Evolutionary conservation across 108 stramenopile species (phyloP).

Genomic region (Stephanodiscus minutulus): DNA sequence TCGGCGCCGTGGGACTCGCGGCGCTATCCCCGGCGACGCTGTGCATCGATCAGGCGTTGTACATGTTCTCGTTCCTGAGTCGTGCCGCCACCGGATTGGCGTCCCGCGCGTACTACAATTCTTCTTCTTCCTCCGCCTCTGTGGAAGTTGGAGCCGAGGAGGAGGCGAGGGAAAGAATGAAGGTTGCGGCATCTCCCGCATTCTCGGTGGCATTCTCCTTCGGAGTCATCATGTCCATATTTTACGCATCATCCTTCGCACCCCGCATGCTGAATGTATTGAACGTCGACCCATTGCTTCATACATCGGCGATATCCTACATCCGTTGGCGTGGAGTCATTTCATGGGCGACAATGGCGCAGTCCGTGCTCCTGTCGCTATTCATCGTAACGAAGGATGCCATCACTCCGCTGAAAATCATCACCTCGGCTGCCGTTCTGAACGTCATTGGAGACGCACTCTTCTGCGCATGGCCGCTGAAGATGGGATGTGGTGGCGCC

Average conservation of each 20-base stretch:
- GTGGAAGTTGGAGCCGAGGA: neutral
- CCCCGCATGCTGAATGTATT: constrained; percentile 52
- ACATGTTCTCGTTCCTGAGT: constrained; percentile 78
- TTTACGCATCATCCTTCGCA: constrained; percentile 66
- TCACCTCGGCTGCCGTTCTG: constrained; percentile 57
- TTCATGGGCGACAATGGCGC: constrained; percentile 73
- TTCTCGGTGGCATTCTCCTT: constrained; percentile 59
- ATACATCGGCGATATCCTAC: constrained; percentile 58
- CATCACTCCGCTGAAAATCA: constrained; percentile 78
- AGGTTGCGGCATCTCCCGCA: constrained; percentile 51
- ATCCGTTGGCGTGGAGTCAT: constrained; percentile 55
- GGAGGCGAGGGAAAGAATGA: constrained; percentile 8
- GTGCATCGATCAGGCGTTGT: constrained; percentile 81
- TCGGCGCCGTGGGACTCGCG: constrained; percentile 73
- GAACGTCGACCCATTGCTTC: constrained; percentile 52
- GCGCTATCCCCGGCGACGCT: constrained; percentile 83
- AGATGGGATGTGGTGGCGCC: constrained; percentile 70
- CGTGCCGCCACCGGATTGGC: constrained; percentile 79
- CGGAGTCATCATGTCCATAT: constrained; percentile 55
- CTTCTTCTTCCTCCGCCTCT: neutral
- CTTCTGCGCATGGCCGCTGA: constrained; percentile 72
- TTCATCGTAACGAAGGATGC: constrained; percentile 81
- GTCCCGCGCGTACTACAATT: constrained; percentile 56
- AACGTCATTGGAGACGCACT: constrained; percentile 75
- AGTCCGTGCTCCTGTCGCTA: constrained; percentile 55